Percentiles rank a stretch among this genome's conserved stretches.
These are phyloP conservation scores for Reticulascus tulasneorum DNA, from an alignment of 2,329 filamentous ascomycete genomes.

Conservation along the genomic window DNA sequence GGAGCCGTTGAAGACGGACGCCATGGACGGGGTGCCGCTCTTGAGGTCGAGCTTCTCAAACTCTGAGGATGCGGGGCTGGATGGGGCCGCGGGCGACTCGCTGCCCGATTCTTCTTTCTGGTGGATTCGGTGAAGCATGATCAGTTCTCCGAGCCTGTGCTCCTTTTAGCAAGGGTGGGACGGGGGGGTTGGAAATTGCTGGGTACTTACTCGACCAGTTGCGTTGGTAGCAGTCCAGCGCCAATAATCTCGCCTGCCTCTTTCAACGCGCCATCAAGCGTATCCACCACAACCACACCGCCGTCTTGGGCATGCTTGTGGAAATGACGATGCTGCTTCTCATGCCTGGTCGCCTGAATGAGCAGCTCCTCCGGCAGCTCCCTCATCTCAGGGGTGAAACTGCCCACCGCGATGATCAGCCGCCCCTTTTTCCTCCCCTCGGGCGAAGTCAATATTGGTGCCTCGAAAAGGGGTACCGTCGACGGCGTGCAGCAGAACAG, in stretches of 20 bases:
- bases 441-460: slow-evolving; percentile 64
- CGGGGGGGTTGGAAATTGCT: no score
- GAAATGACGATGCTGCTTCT: slow-evolving; percentile 50
- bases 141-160: slow-evolving; percentile 69
- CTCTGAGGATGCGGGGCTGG: slow-evolving; percentile 27
- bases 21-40: slow-evolving; percentile 10
- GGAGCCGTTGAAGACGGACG: slow-evolving; percentile 8
- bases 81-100: slow-evolving; percentile 22
- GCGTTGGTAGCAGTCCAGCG: slow-evolving; percentile 65
- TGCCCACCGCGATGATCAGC: slow-evolving; percentile 69
- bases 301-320: slow-evolving; percentile 64
- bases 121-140: slow-evolving; percentile 50
- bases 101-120: slow-evolving; percentile 33
- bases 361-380: slow-evolving; percentile 79
- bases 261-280: slow-evolving; percentile 71
- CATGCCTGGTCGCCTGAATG: slow-evolving; percentile 51
- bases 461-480: slow-evolving; percentile 70
- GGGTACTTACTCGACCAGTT: slow-evolving; percentile 73
- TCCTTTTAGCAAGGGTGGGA: background rate
- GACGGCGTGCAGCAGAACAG: slow-evolving; percentile 89
- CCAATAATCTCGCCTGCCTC: slow-evolving; percentile 86
- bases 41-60: slow-evolving; percentile 32
- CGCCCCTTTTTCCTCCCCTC: slow-evolving; percentile 68
- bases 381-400: slow-evolving; percentile 68
- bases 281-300: slow-evolving; percentile 68